A percentile compares a stretch with the other conserved stretches of the same genome.
These are phyloP conservation scores for Pythium aphanidermatum DNA, from an alignment of 352 stramenopile genomes.

Conservation along the genomic window DNA sequence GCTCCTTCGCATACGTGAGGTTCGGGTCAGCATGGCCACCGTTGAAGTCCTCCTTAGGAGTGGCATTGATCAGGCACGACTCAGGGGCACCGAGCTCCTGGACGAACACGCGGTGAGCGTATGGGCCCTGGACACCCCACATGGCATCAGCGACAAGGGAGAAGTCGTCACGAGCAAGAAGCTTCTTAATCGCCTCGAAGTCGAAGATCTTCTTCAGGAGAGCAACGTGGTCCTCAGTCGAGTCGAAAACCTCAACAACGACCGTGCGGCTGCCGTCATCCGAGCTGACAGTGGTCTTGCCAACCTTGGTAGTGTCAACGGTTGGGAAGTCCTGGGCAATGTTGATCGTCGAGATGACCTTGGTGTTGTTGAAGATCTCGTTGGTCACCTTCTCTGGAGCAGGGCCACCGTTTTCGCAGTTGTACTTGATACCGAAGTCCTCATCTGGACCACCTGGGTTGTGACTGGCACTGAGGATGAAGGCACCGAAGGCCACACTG, in stretches of 20 bases:
- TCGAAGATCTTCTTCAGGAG: constrained; percentile 98
- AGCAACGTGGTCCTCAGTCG: constrained; percentile 93
- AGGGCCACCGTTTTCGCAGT: constrained; percentile 96
- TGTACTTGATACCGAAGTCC: constrained; percentile 99
- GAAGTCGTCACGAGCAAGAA: constrained; percentile 93
- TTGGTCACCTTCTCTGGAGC: constrained; percentile 97
- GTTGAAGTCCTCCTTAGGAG: constrained; percentile 96
- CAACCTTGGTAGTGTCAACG: constrained; percentile 64
- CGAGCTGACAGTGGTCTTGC: constrained; percentile 58
- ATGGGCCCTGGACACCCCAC: constrained; percentile 96
- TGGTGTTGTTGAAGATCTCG: constrained; percentile 95
- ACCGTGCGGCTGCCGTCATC: constrained; percentile 90
- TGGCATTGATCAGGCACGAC: constrained; percentile 90
- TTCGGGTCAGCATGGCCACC: constrained; percentile 98
- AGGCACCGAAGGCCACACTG: constrained; percentile 90
- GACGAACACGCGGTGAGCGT: constrained; percentile 95
- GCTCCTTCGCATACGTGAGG: constrained; percentile 95
- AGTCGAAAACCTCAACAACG: constrained; percentile 97
- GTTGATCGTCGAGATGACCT: constrained; percentile 94
- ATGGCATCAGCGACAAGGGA: constrained; percentile 97
- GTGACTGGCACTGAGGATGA: constrained; percentile 98
- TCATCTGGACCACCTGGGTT: constrained; percentile 97
- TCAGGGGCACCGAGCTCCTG: constrained; percentile 90
- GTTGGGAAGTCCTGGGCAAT: constrained; percentile 79
- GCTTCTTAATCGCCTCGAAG: constrained; percentile 91